These are phyloP conservation scores for Tolypocladium amazonense DNA, from an alignment of 2,329 filamentous ascomycete genomes.

Conservation along the genomic window DNA sequence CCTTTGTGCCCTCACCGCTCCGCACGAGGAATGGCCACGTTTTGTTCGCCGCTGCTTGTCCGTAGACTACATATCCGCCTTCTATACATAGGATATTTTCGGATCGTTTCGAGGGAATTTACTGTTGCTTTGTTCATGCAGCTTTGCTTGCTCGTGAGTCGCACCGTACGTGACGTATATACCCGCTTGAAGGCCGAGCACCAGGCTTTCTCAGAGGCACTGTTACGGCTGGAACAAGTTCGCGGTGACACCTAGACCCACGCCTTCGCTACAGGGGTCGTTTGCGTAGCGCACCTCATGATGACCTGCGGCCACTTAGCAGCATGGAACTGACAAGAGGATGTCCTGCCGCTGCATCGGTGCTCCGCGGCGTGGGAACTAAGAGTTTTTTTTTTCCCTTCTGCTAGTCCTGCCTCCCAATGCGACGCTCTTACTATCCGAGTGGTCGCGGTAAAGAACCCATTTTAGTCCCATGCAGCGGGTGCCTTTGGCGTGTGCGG, in stretches of 20 bases:
- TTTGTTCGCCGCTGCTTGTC: background rate
- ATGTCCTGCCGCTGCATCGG: background rate
- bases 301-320: background rate
- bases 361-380: background rate
- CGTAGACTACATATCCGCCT: background rate
- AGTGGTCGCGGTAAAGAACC: background rate
- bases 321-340: background rate
- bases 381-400: background rate
- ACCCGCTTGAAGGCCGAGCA: background rate
- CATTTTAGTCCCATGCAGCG: background rate
- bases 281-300: background rate
- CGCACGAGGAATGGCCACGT: background rate
- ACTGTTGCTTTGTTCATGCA: background rate
- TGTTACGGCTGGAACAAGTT: background rate
- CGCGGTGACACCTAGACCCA: background rate
- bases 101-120: background rate
- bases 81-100: background rate
- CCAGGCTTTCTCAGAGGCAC: background rate
- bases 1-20: background rate
- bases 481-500: background rate
- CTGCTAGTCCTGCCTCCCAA: background rate
- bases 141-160: background rate
- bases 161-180: background rate
- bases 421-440: too few relatives aligned
- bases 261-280: too few relatives aligned